Percentiles rank a stretch among this genome's conserved stretches.
Conservation (phyloP, 2,329 filamentous ascomycete species). For the Ophiocordyceps camponoti-saundersi region DNA sequence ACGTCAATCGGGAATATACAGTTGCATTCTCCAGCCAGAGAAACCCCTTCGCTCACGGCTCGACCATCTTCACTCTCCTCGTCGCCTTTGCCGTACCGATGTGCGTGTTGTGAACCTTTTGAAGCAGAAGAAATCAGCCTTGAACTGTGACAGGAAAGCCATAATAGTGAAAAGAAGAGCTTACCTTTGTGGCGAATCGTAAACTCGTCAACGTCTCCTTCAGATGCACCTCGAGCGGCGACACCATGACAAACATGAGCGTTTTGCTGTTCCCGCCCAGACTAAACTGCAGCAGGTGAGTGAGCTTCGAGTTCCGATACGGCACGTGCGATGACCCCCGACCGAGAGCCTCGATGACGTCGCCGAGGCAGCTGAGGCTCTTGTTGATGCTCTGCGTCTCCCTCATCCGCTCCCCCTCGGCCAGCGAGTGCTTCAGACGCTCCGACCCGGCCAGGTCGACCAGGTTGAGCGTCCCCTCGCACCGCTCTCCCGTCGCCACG, state of each 20-base stretch:
- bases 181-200: conserved; percentile 79
- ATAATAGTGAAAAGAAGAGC: not conserved
- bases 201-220: conserved; percentile 88
- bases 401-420: conserved; percentile 71
- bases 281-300: conserved; percentile 86
- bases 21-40: too few species aligned
- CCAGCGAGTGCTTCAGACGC: conserved; percentile 70
- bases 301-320: conserved; percentile 93
- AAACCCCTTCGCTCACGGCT: conserved; percentile 9
- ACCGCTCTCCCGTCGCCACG: conserved; percentile 58
- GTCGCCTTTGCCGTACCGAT: conserved; percentile 76
- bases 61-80: conserved; percentile 34
- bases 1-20: too few species aligned
- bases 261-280: conserved; percentile 93
- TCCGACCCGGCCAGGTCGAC: conserved; percentile 93
- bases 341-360: conserved; percentile 88
- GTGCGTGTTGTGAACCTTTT: conserved; percentile 68
- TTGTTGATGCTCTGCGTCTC: conserved; percentile 98
- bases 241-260: conserved; percentile 98
- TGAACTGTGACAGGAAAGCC: not conserved
- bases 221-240: conserved; percentile 75
- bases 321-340: conserved; percentile 72
- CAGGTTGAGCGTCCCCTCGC: conserved; percentile 85
- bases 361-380: conserved; percentile 76
- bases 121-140: conserved; percentile 1